These are phyloP conservation scores for Nitzschia sp. DNA, from an alignment of 108 stramenopile genomes.

Conservation along the genomic window DNA sequence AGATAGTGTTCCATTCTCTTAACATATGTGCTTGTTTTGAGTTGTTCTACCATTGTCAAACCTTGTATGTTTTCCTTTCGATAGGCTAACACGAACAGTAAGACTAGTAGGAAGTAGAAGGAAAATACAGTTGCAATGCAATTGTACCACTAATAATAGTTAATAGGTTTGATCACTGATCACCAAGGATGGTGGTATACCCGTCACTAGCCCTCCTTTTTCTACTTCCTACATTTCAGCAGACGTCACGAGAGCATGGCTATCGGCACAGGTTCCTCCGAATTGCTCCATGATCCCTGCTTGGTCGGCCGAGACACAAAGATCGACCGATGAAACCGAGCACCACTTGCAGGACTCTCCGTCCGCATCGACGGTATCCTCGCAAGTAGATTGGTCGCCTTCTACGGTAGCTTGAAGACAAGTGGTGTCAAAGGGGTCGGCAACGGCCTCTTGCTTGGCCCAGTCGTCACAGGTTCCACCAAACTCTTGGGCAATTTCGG, in stretches of 20 bases:
- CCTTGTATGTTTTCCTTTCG: too few relatives aligned
- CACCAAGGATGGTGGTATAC: too few relatives aligned
- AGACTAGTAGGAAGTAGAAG: too few relatives aligned
- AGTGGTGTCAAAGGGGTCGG: conserved; percentile 24
- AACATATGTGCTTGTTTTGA: too few relatives aligned
- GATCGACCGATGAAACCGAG: conserved; percentile 10
- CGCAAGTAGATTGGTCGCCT: conserved; percentile 17
- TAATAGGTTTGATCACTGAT: too few relatives aligned
- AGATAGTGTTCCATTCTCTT: too few relatives aligned
- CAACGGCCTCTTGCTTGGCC: not conserved
- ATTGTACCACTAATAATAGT: too few relatives aligned
- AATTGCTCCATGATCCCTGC: conserved; percentile 31
- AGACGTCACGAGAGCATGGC: not conserved
- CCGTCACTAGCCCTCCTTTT: too few relatives aligned
- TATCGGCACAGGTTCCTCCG: conserved; percentile 27
- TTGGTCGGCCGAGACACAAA: conserved; percentile 37
- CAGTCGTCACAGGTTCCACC: conserved; percentile 25
- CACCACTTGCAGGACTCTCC: conserved; percentile 38
- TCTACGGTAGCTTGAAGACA: conserved; percentile 19
- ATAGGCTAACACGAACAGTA: too few relatives aligned
- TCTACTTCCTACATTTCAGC: too few relatives aligned
- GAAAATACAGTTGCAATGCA: too few relatives aligned
- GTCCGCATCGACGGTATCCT: conserved; percentile 27
- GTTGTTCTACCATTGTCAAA: too few relatives aligned
- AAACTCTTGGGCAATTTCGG: conserved; percentile 22